Percentiles rank a stretch among this genome's conserved stretches.
Evolutionary conservation across 306 rosid species (phyloP).

Genomic region (Glycine latifolia): DNA sequence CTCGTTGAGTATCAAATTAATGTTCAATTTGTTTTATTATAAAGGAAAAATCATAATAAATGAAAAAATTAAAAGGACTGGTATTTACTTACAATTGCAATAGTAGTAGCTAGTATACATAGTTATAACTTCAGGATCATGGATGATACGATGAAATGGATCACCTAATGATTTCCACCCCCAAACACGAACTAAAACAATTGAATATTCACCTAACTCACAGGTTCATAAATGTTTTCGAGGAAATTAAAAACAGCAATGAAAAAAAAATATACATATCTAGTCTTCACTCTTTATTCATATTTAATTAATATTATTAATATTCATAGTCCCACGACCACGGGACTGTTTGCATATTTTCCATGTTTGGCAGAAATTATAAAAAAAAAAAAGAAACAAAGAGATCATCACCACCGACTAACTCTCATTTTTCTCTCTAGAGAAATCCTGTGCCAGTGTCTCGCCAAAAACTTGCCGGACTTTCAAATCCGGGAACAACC

Average conservation of each 20-base stretch:
- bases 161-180: too few relatives aligned
- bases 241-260: not conserved
- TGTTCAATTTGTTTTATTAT: too few relatives aligned
- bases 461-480: conserved; percentile 71
- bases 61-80: too few relatives aligned
- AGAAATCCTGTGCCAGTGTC: conserved; percentile 81
- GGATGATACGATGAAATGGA: too few relatives aligned
- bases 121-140: too few relatives aligned
- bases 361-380: conserved; percentile 25
- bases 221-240: not conserved
- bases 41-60: too few relatives aligned
- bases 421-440: conserved; percentile 78
- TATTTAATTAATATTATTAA: conserved; percentile 49
- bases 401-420: conserved; percentile 64
- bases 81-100: too few relatives aligned
- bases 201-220: not conserved
- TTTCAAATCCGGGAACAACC: conserved; percentile 51
- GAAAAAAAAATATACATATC: not conserved
- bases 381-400: not conserved
- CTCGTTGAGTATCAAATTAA: too few relatives aligned
- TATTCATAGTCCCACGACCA: conserved; percentile 41
- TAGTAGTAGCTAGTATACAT: too few relatives aligned
- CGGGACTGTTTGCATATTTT: conserved; percentile 40
- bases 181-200: too few relatives aligned
- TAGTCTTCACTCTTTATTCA: conserved; percentile 17